These are phyloP conservation scores for Inga laurina DNA, from an alignment of 306 rosid genomes.

Conservation along the genomic window DNA sequence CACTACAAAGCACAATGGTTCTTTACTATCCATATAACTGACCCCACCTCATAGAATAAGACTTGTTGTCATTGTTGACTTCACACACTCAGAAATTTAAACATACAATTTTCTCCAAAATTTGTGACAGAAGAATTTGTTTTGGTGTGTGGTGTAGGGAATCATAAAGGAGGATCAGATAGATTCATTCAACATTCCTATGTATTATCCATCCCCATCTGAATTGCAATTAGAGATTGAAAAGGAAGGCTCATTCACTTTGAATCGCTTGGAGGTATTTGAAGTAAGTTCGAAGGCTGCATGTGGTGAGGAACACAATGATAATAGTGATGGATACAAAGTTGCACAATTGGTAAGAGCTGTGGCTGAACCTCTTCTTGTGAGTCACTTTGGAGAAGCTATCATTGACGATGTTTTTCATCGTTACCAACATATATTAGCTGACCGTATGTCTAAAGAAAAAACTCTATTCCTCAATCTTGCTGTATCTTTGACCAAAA, in stretches of 20 bases:
- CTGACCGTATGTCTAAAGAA: conserved; percentile 44
- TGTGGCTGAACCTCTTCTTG: conserved; percentile 28
- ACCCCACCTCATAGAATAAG: too few relatives aligned
- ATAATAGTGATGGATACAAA: background rate
- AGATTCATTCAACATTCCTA: background rate
- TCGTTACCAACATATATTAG: conserved; percentile 32
- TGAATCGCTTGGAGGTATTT: background rate
- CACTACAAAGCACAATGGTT: too few relatives aligned
- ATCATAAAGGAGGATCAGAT: background rate
- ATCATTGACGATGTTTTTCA: conserved; percentile 47
- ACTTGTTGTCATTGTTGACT: too few relatives aligned
- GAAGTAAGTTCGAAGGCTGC: background rate
- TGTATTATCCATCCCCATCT: background rate
- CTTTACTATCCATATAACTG: too few relatives aligned
- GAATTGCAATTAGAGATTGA: background rate
- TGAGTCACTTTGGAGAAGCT: conserved; percentile 46
- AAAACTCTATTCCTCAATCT: conserved; percentile 35
- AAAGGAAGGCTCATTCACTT: background rate
- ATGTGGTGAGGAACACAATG: background rate
- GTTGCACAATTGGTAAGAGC: background rate
- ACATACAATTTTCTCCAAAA: too few relatives aligned
- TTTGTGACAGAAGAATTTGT: too few relatives aligned
- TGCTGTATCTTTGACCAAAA: conserved; percentile 32
- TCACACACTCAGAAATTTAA: too few relatives aligned
- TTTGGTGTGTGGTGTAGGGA: background rate